Evolutionary conservation across 371 early-diverging fungal genomes (phyloP).

Genomic region (Rhizopus delemar): DNA sequence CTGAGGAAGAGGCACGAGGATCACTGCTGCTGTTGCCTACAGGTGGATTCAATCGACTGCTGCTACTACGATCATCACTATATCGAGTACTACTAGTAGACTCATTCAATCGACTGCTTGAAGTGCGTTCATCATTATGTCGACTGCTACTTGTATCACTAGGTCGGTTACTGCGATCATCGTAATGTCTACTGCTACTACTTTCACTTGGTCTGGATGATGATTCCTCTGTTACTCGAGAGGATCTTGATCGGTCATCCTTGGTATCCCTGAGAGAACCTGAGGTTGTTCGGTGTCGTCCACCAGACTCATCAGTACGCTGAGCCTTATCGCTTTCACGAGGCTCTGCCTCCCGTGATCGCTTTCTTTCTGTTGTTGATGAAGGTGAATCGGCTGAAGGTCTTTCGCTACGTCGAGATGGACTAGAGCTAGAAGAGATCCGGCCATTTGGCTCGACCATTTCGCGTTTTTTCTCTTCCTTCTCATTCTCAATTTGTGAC

Average conservation of each 20-base stretch:
- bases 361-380: slow-evolving; percentile 11
- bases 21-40: not conserved
- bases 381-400: not conserved
- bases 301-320: slow-evolving; percentile 13
- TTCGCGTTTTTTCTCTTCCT: not conserved
- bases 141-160: not conserved
- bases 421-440: slow-evolving; percentile 1
- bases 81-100: not conserved
- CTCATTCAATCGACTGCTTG: not conserved
- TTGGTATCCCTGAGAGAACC: slow-evolving; percentile 14
- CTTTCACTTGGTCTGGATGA: not conserved
- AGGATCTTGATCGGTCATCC: slow-evolving; percentile 3
- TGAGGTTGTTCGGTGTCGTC: slow-evolving; percentile 9
- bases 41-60: not conserved
- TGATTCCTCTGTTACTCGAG: not conserved
- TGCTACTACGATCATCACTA: not conserved
- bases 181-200: not conserved
- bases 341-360: slow-evolving; percentile 15
- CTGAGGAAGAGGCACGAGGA: not conserved
- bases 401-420: slow-evolving; percentile 9
- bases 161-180: not conserved
- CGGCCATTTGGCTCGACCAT: not conserved
- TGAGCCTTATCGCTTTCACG: slow-evolving; percentile 2
- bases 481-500: not conserved
- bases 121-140: not conserved